Conservation (phyloP, 2,329 filamentous ascomycete species). For the Akanthomyces lecanii region DNA sequence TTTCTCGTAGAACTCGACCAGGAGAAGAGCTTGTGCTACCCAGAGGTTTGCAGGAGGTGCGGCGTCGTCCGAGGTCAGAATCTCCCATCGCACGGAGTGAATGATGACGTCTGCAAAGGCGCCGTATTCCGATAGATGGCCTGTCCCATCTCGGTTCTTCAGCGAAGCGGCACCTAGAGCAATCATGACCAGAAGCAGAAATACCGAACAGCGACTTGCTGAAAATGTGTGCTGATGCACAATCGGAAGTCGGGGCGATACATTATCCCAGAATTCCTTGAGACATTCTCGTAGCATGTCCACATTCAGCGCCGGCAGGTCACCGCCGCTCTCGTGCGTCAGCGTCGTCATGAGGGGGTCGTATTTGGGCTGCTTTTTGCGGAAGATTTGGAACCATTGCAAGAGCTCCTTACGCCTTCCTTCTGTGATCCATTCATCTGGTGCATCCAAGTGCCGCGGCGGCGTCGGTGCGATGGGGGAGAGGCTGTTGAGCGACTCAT, state of each 20-base stretch:
- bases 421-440: slow-evolving; percentile 43
- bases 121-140: slow-evolving; percentile 42
- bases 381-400: slow-evolving; percentile 40
- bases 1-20: slow-evolving; percentile 89
- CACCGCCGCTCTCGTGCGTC: slow-evolving; percentile 38
- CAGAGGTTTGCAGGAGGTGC: slow-evolving; percentile 79
- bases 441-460: slow-evolving; percentile 35
- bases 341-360: slow-evolving; percentile 32
- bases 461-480: slow-evolving; percentile 44
- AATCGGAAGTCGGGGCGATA: slow-evolving; percentile 82
- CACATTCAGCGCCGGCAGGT: slow-evolving; percentile 55
- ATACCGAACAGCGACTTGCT: slow-evolving; percentile 70
- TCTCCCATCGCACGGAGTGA: slow-evolving; percentile 72
- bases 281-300: slow-evolving; percentile 83
- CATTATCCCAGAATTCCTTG: slow-evolving; percentile 81
- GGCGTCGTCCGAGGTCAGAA: slow-evolving; percentile 78
- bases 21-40: slow-evolving; percentile 79
- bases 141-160: slow-evolving; percentile 58
- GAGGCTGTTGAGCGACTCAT: slow-evolving; percentile 44
- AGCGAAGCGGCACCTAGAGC: slow-evolving; percentile 78
- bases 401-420: slow-evolving; percentile 43
- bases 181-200: slow-evolving; percentile 76
- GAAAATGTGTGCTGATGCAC: slow-evolving; percentile 85
- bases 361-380: slow-evolving; percentile 39
- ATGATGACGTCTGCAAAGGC: slow-evolving; percentile 58